These are phyloP conservation scores for Trichoderma atrobrunneum DNA, from an alignment of 2,329 filamentous ascomycete species.

Conservation along the genomic window DNA sequence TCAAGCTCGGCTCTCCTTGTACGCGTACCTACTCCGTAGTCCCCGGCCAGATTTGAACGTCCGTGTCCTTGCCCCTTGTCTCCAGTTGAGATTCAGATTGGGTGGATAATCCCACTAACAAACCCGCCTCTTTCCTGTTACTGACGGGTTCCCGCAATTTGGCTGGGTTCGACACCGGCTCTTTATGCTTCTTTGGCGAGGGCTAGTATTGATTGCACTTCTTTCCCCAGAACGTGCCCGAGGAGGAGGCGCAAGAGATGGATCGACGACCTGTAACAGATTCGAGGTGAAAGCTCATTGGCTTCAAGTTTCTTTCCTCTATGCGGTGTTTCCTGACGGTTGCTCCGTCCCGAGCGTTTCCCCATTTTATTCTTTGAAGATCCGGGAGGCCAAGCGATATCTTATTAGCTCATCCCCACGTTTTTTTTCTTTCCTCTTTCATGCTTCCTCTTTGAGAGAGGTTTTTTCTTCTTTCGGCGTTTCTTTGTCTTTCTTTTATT, in stretches of 20 bases:
- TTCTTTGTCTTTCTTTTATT: neutral
- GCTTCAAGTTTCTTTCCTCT: neutral
- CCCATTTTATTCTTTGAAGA: neutral
- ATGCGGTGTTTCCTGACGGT: neutral
- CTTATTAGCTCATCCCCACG: constrained; percentile 15
- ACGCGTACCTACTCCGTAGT: neutral
- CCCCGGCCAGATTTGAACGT: neutral
- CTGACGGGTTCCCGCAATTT: neutral
- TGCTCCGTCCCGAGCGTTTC: neutral
- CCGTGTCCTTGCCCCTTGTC: neutral
- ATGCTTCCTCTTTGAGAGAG: constrained; percentile 17
- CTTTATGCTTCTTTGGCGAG: neutral
- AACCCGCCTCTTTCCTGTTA: neutral
- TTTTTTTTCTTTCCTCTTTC: constrained; percentile 22
- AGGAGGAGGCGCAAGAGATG: constrained; percentile 10
- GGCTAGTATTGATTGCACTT: neutral
- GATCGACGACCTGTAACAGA: constrained; percentile 1
- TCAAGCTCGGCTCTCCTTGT: neutral
- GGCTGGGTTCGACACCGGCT: neutral
- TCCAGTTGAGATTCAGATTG: neutral
- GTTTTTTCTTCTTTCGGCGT: neutral
- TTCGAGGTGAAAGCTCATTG: neutral
- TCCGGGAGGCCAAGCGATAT: constrained; percentile 5
- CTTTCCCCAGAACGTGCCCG: neutral
- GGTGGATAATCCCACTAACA: neutral